Conservation (phyloP, 148 eudicot species). For the Silene latifolia region DNA sequence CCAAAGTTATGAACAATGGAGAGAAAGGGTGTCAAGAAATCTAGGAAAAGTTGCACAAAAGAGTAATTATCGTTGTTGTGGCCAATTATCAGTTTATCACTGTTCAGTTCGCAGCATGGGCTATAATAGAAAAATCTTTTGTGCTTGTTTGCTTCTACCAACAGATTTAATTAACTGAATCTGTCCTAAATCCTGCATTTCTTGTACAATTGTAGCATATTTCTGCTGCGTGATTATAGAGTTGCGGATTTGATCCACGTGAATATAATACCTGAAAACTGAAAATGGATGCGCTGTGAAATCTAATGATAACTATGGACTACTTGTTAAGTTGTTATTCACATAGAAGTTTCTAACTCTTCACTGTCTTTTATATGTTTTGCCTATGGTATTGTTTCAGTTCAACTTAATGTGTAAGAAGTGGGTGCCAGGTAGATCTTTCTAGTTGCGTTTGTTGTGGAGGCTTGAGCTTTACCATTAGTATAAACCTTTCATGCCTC, state of each 20-base stretch:
- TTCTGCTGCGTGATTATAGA: background rate
- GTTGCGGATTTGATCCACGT: background rate
- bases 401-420: slow-evolving; percentile 1
- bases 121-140: background rate
- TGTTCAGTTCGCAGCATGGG: background rate
- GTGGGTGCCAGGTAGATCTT: background rate
- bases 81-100: background rate
- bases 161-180: background rate
- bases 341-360: background rate
- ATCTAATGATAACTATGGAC: background rate
- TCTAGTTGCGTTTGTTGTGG: background rate
- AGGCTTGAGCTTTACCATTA: background rate
- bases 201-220: background rate
- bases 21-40: background rate
- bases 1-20: background rate
- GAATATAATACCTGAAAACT: background rate
- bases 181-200: background rate
- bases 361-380: background rate
- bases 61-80: background rate
- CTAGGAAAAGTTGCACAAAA: background rate
- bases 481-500: background rate
- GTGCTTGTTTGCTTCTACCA: background rate
- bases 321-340: background rate
- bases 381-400: background rate
- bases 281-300: background rate